Evolutionary conservation across 352 stramenopile genomes (phyloP).

Genomic region (Pythium aristosporum): DNA sequence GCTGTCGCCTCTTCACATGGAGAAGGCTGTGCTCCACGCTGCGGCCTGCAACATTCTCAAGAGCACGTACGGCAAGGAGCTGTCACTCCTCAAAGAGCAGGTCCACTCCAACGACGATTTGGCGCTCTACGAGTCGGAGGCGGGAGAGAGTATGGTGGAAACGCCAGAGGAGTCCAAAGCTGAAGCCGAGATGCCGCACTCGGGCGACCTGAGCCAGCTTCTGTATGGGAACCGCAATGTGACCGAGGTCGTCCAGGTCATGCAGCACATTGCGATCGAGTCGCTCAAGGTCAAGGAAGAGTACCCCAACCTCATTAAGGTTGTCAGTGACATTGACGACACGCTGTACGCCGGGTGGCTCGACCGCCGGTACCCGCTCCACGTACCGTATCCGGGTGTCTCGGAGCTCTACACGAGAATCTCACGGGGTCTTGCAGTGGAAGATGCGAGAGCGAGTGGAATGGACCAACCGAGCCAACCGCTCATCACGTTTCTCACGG

Average conservation of each 20-base stretch:
- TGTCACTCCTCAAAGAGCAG: conserved; percentile 79
- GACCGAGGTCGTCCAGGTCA: conserved; percentile 76
- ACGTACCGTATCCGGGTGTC: conserved; percentile 78
- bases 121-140: conserved; percentile 32
- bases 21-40: conserved; percentile 64
- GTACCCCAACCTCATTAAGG: conserved; percentile 67
- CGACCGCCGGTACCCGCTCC: conserved; percentile 68
- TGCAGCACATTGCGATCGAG: conserved; percentile 84
- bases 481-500: conserved; percentile 82
- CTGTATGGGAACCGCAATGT: conserved; percentile 79
- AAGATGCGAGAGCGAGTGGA: conserved; percentile 15
- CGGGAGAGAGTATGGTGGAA: not conserved
- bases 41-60: conserved; percentile 71
- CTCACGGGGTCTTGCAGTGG: conserved; percentile 43
- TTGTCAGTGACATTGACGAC: conserved; percentile 88
- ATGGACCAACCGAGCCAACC: conserved; percentile 21
- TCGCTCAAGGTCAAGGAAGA: conserved; percentile 62
- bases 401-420: conserved; percentile 69
- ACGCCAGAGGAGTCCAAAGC: not conserved
- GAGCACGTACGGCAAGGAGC: conserved; percentile 61
- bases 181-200: conserved; percentile 45
- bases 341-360: conserved; percentile 80
- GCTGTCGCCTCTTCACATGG: conserved; percentile 61
- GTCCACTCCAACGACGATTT: conserved; percentile 69
- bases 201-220: conserved; percentile 73